phyloP scores from a whole-genome alignment of 2,329 filamentous ascomycete genomes.

The Epicoccum nigrum region DNA sequence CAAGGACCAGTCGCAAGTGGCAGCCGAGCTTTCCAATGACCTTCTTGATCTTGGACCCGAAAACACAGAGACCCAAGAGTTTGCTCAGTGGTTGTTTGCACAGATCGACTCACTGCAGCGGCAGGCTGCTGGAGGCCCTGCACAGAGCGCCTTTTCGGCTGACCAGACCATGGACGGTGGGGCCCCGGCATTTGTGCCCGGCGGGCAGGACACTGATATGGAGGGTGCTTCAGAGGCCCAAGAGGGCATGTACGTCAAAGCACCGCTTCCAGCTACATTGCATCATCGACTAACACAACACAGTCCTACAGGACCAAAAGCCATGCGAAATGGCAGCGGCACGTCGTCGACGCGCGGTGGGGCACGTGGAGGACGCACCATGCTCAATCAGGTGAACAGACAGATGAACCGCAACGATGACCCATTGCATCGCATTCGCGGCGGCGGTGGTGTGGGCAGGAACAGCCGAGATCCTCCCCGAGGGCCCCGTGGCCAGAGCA shows the following conservation, averaged over 20 bases:
- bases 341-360: constrained; percentile 37
- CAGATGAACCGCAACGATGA: constrained; percentile 80
- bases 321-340: constrained; percentile 78
- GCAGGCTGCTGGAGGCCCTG: constrained; percentile 60
- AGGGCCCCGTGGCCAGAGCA: constrained; percentile 66
- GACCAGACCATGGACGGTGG: constrained; percentile 34
- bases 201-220: constrained; percentile 72
- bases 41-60: constrained; percentile 82
- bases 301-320: constrained; percentile 92
- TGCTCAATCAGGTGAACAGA: constrained; percentile 84
- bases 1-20: constrained; percentile 89
- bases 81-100: constrained; percentile 92
- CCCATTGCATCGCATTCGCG: constrained; percentile 78
- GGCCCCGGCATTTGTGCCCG: constrained; percentile 39
- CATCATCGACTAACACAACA: constrained; percentile 27
- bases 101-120: constrained; percentile 74
- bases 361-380: constrained; percentile 70
- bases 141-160: constrained; percentile 25
- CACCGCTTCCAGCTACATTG: constrained; percentile 1
- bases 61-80: constrained; percentile 80
- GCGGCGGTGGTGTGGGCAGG: constrained; percentile 75
- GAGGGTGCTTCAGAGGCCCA: constrained; percentile 58
- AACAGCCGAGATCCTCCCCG: constrained; percentile 79
- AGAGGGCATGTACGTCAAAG: constrained; percentile 52
- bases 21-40: constrained; percentile 84